Conservation (phyloP, 441 rosid species). For the Arabidopsis hybrid region DNA sequence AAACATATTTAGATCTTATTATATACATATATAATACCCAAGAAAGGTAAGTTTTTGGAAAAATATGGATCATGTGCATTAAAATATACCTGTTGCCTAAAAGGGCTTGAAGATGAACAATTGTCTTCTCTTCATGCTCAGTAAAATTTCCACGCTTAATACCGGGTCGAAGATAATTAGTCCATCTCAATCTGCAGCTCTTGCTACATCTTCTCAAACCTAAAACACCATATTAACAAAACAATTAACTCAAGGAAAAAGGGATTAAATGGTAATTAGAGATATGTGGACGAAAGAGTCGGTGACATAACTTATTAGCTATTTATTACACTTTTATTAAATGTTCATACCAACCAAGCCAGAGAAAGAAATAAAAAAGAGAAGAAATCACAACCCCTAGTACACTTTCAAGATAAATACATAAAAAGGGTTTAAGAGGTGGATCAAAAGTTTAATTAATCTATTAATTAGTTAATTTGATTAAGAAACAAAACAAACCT, state of each 20-base stretch:
- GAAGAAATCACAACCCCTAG: constrained; percentile 52
- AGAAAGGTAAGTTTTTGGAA: neutral
- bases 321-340: constrained; percentile 44
- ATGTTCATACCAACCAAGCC: constrained; percentile 47
- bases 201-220: constrained; percentile 93
- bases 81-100: constrained; percentile 90
- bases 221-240: constrained; percentile 38
- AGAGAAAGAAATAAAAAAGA: constrained; percentile 5
- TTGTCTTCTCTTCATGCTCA: constrained; percentile 94
- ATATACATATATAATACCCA: neutral
- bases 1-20: constrained; percentile 5
- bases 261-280: constrained; percentile 9
- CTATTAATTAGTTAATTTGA: neutral
- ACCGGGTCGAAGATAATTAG: constrained; percentile 97
- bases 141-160: constrained; percentile 97
- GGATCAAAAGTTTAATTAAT: too few species aligned
- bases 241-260: neutral
- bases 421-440: neutral
- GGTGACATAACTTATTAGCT: constrained; percentile 41
- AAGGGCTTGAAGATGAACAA: constrained; percentile 92
- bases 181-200: constrained; percentile 99
- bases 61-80: constrained; percentile 19
- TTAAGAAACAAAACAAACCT: constrained; percentile 50
- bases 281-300: constrained; percentile 35
- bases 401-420: neutral